A percentile compares a stretch with the other conserved stretches of the same genome.
Evolutionary conservation across 495 filamentous ascomycete genomes (phyloP).

Genomic region (Xylaria nigripes): DNA sequence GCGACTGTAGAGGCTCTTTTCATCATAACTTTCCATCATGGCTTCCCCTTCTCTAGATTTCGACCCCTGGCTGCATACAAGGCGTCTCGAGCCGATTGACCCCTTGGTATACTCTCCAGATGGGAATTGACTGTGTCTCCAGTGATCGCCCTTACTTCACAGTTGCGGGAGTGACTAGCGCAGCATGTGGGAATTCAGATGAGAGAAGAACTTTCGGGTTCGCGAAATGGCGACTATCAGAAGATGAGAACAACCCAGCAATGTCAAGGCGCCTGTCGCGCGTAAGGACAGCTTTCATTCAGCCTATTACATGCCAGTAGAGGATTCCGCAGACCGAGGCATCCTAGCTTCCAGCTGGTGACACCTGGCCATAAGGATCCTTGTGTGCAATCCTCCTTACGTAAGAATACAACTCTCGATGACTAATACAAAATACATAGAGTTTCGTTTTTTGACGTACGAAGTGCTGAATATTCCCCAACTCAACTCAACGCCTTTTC

Average conservation of each 20-base stretch:
- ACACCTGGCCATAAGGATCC: too few species aligned
- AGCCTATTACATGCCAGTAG: not conserved
- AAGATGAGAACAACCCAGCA: not conserved
- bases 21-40: constrained; percentile 52
- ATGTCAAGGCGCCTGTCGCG: not conserved
- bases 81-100: not conserved
- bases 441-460: too few species aligned
- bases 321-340: not conserved
- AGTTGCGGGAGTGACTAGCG: not conserved
- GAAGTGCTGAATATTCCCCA: too few species aligned
- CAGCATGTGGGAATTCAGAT: not conserved
- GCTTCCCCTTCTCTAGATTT: not conserved
- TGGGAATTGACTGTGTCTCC: not conserved
- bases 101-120: too few species aligned
- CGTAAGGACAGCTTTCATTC: constrained; percentile 17
- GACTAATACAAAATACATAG: too few species aligned
- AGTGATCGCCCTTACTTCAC: not conserved
- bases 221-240: not conserved
- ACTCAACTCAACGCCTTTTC: too few species aligned
- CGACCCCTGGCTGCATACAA: not conserved
- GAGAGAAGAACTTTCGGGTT: not conserved
- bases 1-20: constrained; percentile 64
- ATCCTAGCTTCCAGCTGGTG: not conserved
- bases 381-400: too few species aligned
- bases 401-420: too few species aligned